These are phyloP conservation scores for Xylariaceae sp. DNA, from an alignment of 2,329 filamentous ascomycete genomes.

Conservation along the genomic window DNA sequence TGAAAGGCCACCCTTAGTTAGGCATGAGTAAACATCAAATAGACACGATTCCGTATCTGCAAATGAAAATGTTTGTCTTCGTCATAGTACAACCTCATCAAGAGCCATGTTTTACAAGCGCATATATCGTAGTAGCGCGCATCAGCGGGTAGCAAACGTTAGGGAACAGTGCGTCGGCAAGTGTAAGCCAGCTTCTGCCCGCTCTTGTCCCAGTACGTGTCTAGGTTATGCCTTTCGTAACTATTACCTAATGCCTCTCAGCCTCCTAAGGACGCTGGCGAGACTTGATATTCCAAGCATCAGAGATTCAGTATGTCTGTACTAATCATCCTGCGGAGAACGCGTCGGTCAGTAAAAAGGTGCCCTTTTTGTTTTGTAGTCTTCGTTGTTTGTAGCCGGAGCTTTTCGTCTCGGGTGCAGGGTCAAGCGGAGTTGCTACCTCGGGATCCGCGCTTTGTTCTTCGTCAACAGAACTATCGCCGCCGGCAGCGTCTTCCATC, in stretches of 20 bases:
- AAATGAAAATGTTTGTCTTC: constrained; percentile 13
- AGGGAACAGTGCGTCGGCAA: too few species aligned
- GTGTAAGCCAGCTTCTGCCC: neutral
- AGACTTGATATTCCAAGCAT: constrained; percentile 20
- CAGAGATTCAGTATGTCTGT: constrained; percentile 16
- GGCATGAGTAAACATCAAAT: too few species aligned
- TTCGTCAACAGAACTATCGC: constrained; percentile 10
- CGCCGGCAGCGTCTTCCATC: constrained; percentile 21
- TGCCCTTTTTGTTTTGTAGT: neutral
- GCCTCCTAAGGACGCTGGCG: constrained; percentile 19
- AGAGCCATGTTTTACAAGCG: constrained; percentile 5
- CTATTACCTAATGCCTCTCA: constrained; percentile 19
- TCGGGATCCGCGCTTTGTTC: constrained; percentile 16
- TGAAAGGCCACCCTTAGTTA: too few species aligned
- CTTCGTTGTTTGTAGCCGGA: neutral
- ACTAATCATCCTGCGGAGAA: constrained; percentile 30
- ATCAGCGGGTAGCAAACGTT: constrained; percentile 1
- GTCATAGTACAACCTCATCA: constrained; percentile 4
- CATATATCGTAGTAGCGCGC: constrained; percentile 2
- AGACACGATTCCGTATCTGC: constrained; percentile 1
- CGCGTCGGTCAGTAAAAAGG: constrained; percentile 24
- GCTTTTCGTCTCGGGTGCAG: too few species aligned
- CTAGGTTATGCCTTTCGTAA: constrained; percentile 4
- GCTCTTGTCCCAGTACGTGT: neutral
- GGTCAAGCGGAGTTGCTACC: constrained; percentile 18